Conservation (phyloP, 495 filamentous ascomycete genomes). For the Apiosordaria backusii region DNA sequence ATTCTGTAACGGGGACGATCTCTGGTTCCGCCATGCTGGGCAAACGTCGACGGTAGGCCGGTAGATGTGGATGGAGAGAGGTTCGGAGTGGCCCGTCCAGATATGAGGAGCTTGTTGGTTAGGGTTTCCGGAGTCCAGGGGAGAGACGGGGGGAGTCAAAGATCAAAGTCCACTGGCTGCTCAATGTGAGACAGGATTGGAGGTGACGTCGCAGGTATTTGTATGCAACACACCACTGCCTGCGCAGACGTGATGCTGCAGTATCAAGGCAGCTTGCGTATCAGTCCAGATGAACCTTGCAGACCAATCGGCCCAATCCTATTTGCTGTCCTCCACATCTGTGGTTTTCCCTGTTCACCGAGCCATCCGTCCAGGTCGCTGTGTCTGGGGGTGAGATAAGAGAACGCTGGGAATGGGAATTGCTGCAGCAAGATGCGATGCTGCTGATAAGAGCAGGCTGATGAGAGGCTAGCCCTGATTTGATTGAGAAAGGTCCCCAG, state of each 20-base stretch:
- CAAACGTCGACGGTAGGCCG: background rate
- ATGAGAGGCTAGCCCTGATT: background rate
- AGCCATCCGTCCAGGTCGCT: background rate
- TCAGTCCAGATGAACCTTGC: too few relatives aligned
- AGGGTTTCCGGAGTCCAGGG: too few relatives aligned
- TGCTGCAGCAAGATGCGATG: slow-evolving; percentile 7
- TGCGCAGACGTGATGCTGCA: too few relatives aligned
- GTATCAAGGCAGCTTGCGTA: too few relatives aligned
- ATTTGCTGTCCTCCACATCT: background rate
- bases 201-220: slow-evolving; percentile 9
- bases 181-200: background rate
- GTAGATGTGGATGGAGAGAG: background rate
- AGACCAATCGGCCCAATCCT: too few relatives aligned
- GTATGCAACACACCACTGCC: slow-evolving; percentile 9
- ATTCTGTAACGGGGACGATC: slow-evolving; percentile 21
- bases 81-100: background rate
- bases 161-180: background rate
- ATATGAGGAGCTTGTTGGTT: too few relatives aligned
- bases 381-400: slow-evolving; percentile 11
- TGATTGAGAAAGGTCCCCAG: too few relatives aligned
- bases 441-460: background rate
- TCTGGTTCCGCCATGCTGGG: slow-evolving; percentile 11
- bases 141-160: background rate
- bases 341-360: too few relatives aligned
- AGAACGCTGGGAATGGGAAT: background rate